Conservation (phyloP, 1,284 basidiomycete genomes). For the Ustilago lituana region DNA sequence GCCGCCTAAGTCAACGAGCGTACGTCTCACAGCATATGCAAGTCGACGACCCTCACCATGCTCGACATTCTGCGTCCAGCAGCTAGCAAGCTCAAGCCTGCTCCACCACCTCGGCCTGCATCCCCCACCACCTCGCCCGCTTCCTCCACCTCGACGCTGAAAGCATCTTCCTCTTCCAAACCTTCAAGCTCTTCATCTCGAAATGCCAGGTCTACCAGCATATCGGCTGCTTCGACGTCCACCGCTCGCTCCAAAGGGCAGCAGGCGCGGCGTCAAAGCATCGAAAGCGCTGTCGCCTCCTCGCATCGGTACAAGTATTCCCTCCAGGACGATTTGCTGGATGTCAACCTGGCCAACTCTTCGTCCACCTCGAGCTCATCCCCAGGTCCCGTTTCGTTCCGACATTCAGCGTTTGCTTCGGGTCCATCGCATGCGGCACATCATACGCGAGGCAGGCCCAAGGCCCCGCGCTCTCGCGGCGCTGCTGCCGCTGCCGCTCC, state of each 20-base stretch:
- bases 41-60: slow-evolving; percentile 7
- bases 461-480: slow-evolving; percentile 1
- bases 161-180: slow-evolving; percentile 23
- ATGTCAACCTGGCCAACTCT: neutral
- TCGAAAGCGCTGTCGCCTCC: slow-evolving; percentile 35
- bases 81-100: slow-evolving; percentile 11
- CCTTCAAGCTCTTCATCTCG: neutral
- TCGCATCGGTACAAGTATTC: slow-evolving; percentile 11
- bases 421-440: slow-evolving; percentile 4
- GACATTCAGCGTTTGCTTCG: slow-evolving; percentile 12
- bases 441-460: neutral
- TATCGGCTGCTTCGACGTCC: slow-evolving; percentile 9
- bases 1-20: neutral
- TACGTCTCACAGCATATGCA: neutral
- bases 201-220: slow-evolving; percentile 5
- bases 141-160: slow-evolving; percentile 46
- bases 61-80: slow-evolving; percentile 36
- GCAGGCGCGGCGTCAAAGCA: slow-evolving; percentile 34
- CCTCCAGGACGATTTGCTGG: neutral
- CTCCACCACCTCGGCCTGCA: slow-evolving; percentile 5
- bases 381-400: slow-evolving; percentile 10
- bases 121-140: slow-evolving; percentile 37
- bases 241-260: slow-evolving; percentile 44
- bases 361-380: slow-evolving; percentile 14
- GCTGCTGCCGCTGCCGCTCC: neutral